Evolutionary conservation across 768 basidiomycete genomes (phyloP).

Genomic region (Russula emetica): DNA sequence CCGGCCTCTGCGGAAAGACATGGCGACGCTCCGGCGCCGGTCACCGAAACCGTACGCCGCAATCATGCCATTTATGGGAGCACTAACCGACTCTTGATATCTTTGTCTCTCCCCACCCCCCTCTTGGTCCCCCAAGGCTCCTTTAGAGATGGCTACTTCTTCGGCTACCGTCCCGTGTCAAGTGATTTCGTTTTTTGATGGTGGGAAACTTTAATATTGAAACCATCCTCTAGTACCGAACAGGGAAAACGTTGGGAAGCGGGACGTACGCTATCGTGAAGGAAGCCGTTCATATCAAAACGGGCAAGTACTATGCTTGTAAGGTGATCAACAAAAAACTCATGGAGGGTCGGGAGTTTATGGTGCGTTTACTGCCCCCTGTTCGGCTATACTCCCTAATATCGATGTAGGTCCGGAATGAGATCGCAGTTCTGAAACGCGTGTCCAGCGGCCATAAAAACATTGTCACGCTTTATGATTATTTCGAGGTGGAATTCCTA

Average conservation of each 20-base stretch:
- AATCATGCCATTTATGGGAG: conserved; percentile 11
- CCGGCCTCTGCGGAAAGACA: conserved; percentile 1
- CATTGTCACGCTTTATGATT: conserved; percentile 92
- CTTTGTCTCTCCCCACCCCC: too few species aligned
- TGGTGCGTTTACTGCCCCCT: conserved; percentile 52
- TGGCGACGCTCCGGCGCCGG: conserved; percentile 15
- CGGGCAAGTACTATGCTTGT: conserved; percentile 93
- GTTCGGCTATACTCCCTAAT: conserved; percentile 13
- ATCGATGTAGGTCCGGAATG: conserved; percentile 76
- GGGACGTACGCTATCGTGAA: conserved; percentile 95
- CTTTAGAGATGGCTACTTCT: conserved; percentile 32
- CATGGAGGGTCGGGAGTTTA: conserved; percentile 96
- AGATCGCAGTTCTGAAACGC: conserved; percentile 91
- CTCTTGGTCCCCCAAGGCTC: conserved; percentile 5
- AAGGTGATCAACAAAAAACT: conserved; percentile 99
- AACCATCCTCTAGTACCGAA: conserved; percentile 59
- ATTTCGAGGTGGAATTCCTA: conserved; percentile 71
- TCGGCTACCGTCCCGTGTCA: conserved; percentile 45
- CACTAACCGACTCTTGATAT: not conserved
- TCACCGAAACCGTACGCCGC: conserved; percentile 18
- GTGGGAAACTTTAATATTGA: conserved; percentile 8
- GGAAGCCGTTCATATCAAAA: conserved; percentile 92
- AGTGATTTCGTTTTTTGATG: conserved; percentile 31
- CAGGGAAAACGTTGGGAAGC: conserved; percentile 82
- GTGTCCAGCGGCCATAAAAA: conserved; percentile 87